Evolutionary conservation across 2,329 filamentous ascomycete species (phyloP).

Genomic region (Coniochaeta prunicola): DNA sequence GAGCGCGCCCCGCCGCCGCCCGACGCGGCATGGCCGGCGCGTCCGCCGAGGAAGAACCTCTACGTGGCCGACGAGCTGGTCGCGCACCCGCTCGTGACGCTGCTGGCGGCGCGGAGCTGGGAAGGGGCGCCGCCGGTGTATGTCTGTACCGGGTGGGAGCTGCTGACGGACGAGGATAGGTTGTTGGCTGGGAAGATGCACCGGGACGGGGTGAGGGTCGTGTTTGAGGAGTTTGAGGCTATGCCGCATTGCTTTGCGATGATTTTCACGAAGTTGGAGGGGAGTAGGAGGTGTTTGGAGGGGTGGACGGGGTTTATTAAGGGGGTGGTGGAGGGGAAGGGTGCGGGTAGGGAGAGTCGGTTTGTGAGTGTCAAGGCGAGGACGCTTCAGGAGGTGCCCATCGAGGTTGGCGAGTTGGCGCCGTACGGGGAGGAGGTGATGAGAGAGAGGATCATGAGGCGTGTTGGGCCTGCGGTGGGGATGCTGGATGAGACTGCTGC

Average conservation of each 20-base stretch:
- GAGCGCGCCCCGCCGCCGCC: conserved; percentile 22
- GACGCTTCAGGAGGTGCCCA: conserved; percentile 38
- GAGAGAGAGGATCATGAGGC: conserved; percentile 25
- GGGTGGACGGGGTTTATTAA: conserved; percentile 51
- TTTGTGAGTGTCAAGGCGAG: conserved; percentile 42
- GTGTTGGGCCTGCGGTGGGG: conserved; percentile 11
- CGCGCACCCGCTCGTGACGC: conserved; percentile 61
- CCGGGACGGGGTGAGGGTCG: conserved; percentile 50
- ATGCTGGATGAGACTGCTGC: background rate
- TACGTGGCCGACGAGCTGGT: conserved; percentile 48
- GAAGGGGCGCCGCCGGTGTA: conserved; percentile 56
- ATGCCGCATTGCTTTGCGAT: conserved; percentile 73
- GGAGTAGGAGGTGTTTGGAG: conserved; percentile 43
- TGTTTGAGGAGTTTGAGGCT: conserved; percentile 67
- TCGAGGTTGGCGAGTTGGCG: conserved; percentile 35
- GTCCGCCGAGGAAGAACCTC: conserved; percentile 43
- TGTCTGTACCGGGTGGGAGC: conserved; percentile 63
- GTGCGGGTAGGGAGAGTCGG: conserved; percentile 18
- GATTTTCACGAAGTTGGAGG: conserved; percentile 40
- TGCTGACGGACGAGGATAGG: conserved; percentile 60
- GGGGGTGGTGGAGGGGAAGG: conserved; percentile 19
- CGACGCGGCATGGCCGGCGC: conserved; percentile 51
- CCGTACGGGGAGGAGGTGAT: conserved; percentile 37
- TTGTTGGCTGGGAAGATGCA: conserved; percentile 51
- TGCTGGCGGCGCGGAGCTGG: conserved; percentile 55